phyloP scores from a whole-genome alignment of 306 rosid species.

The Sicyos baderoa region DNA sequence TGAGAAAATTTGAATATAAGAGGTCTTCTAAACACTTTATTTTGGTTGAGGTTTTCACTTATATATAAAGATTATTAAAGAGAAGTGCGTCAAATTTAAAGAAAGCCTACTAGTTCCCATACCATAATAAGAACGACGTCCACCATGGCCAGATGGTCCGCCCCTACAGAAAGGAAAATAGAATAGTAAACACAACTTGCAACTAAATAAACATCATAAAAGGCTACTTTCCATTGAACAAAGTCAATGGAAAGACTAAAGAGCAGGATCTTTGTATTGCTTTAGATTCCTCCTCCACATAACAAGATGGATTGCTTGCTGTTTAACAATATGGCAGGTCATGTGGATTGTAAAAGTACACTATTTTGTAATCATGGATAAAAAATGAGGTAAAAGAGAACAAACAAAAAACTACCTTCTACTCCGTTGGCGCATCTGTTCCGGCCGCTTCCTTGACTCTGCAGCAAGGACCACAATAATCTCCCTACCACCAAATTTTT shows the following conservation, averaged over 20 bases:
- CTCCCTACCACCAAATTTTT: conserved; percentile 95
- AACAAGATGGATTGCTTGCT: not conserved
- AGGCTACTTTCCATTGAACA: not conserved
- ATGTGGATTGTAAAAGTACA: not conserved
- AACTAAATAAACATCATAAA: not conserved
- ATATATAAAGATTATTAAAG: not conserved
- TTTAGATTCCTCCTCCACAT: not conserved
- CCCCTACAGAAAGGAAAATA: conserved; percentile 37
- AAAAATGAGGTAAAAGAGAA: conserved; percentile 9
- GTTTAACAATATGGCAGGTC: not conserved
- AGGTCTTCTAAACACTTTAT: not conserved
- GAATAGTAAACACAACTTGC: not conserved
- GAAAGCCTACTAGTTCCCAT: conserved; percentile 12
- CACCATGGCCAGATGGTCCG: conserved; percentile 51
- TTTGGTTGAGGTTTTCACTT: not conserved
- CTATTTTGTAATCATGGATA: not conserved
- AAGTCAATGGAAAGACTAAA: not conserved
- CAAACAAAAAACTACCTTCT: conserved; percentile 50
- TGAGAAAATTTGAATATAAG: not conserved
- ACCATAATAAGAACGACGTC: conserved; percentile 75
- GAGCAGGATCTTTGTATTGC: not conserved
- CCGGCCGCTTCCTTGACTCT: conserved; percentile 94
- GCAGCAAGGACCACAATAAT: conserved; percentile 88
- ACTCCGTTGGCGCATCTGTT: conserved; percentile 83
- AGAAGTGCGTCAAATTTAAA: not conserved